phyloP scores from a whole-genome alignment of 306 rosid genomes.

The Abrus pulchellus region DNA sequence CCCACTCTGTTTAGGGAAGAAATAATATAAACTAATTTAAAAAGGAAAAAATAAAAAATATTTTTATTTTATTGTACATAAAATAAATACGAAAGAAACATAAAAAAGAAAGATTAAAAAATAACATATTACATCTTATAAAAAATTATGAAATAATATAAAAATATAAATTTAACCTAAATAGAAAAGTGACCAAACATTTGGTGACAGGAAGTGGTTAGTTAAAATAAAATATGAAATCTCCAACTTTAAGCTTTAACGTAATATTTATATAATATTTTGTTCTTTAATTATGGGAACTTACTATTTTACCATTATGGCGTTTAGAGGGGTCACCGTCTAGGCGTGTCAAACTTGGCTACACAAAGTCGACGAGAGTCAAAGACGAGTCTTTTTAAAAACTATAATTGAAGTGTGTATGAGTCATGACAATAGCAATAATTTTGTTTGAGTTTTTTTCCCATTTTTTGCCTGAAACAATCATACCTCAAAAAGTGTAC shows the following conservation, averaged over 20 bases:
- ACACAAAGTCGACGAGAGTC: slow-evolving; percentile 35
- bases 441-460: background rate
- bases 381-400: slow-evolving; percentile 31
- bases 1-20: no score
- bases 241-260: background rate
- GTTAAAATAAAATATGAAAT: background rate
- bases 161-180: no score
- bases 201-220: no score
- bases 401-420: background rate
- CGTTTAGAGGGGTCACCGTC: slow-evolving; percentile 28
- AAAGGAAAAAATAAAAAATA: no score
- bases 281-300: background rate
- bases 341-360: slow-evolving; percentile 52
- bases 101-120: no score
- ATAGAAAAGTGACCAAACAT: no score
- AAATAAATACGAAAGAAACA: no score
- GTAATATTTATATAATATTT: background rate
- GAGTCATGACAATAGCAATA: background rate
- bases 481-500: background rate
- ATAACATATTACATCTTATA: no score
- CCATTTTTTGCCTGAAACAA: background rate
- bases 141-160: no score
- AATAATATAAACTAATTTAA: no score
- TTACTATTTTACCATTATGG: background rate
- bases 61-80: no score